Evolutionary conservation across 2,329 filamentous ascomycete species (phyloP), one percentile per base, ranked within the genome.

Genomic region (Amauroascus niger): DNA sequence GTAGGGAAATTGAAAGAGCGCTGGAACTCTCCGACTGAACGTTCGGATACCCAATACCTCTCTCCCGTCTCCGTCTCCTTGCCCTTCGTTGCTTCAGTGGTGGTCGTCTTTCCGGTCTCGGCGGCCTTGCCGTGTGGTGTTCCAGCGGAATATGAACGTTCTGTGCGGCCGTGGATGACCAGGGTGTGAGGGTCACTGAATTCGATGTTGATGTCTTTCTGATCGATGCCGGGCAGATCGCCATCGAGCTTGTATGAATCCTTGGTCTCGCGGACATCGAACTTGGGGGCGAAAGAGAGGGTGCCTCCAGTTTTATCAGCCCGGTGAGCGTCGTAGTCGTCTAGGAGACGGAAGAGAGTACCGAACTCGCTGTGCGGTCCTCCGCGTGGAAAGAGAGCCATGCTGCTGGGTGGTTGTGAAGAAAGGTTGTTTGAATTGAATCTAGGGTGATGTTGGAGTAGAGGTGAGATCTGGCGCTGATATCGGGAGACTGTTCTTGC

Each of bases 11-110:
- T 72, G 67, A 83, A 83, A 46, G 71, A 73, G 61, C 80, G 75
- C 56, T 77, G 74, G 69, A 83, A 83, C 52, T 78, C 74, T 58
- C 80, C 80, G 11, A 80, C 70, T 0, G 73, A 75, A 60, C 80
- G 78, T 66, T 83, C 80, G 51, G 71, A 75, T 52, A 81, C 73
- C 80, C 79, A 83, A 70, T 77, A 82, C 51, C 59, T 58, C 28
- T 67, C 60, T 22, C 64, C 65, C n/a, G 33, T 44, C 35, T 65
- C 62, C 20, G 60, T 59, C 20, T 55, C 52, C 22, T 65, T 64
- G 44, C 67, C 66, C 18, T 63, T 63, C 46, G 75, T 73, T 28
- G 76, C 74, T 56, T 78, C 74, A 69, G 70, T n/a, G n/a, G n/a
- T n/a, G n/a, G n/a, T 3, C 74, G 67, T 59, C 75, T 62, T 53